Evolutionary conservation across 2,329 filamentous ascomycete species (phyloP), one percentile per base, ranked within the genome.

Genomic region (Botrytis byssoidea): DNA sequence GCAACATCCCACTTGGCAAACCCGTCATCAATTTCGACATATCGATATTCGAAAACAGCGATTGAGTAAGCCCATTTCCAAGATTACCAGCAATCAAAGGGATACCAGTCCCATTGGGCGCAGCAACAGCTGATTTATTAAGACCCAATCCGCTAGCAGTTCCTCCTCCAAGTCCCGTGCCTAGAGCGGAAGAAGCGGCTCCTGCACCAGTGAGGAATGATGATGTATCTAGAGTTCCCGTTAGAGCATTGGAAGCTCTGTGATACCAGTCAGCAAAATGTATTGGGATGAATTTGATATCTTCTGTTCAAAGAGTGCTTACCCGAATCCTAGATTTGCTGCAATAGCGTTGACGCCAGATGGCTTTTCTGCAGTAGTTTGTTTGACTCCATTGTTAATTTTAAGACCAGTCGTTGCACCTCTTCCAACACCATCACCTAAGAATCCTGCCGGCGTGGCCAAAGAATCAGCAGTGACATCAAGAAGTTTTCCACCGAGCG

Each of bases 371-470:
- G 63, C 51, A 32, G 71, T 29, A 29, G 71, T 72, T 20, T 72
- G 71, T 37, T 72, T 48, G 14, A 68, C 63, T 10, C 55, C 64
- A 25, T 72, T 72, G 25, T 51, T 72, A 25, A 72, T 48, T 12
- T 72, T 72, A 4, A 72, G 63, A n/a, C 71, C 71, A 22, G 42
- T 72, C 16, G 71, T 72, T 22, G 55, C 40, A 59, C 71, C 71
- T 42, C 63, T 68, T 22, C 71, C 71, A 29, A 72, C 71, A 37
- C 71, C 71, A 60, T 72, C 71, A 5, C 71, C 71, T 7, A 72
- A 51, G 2, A 32, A 72, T 25, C 60, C 51, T 22, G 71, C 71
- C 5, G 71, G 51, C 10, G 48, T 22, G 18, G 63, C 71, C 63
- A 72, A 46, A 48, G 46, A 46, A 44, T 66, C 70, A 20, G 61